Conservation (phyloP, 805 yeast species). For the Saccharomycopsis sp. region DNA sequence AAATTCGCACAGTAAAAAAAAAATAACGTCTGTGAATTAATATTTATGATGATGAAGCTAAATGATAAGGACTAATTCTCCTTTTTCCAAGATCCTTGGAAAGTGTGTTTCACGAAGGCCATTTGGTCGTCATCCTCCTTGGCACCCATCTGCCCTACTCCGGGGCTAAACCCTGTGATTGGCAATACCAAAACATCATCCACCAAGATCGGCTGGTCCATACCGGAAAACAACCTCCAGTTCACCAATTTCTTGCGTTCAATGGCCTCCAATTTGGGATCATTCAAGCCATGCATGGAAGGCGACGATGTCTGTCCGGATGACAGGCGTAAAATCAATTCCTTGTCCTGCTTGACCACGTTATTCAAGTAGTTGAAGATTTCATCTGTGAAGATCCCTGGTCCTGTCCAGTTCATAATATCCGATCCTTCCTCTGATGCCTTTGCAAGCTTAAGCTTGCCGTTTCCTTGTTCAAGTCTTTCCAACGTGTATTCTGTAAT, state of each 20-base stretch:
- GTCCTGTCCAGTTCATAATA: slow-evolving; percentile 94
- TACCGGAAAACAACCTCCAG: slow-evolving; percentile 57
- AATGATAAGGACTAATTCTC: too few species aligned
- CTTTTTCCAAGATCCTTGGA: slow-evolving; percentile 57
- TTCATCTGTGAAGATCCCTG: slow-evolving; percentile 87
- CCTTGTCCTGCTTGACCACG: slow-evolving; percentile 28
- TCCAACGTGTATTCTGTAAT: slow-evolving; percentile 69
- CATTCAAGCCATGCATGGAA: slow-evolving; percentile 7
- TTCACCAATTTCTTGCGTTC: slow-evolving; percentile 32
- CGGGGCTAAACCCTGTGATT: slow-evolving; percentile 59
- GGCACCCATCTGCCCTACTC: slow-evolving; percentile 64
- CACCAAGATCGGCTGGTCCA: slow-evolving; percentile 43
- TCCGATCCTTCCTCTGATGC: slow-evolving; percentile 66
- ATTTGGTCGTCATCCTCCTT: slow-evolving; percentile 32
- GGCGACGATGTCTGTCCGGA: slow-evolving; percentile 1
- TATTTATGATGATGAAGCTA: too few species aligned
- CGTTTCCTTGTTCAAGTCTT: slow-evolving; percentile 36
- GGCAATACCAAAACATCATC: slow-evolving; percentile 70
- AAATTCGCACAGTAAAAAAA: too few species aligned
- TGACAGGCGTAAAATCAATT: background rate
- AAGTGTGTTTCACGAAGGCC: slow-evolving; percentile 56
- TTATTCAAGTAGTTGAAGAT: slow-evolving; percentile 74
- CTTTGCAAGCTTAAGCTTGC: slow-evolving; percentile 33
- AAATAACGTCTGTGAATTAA: too few species aligned
- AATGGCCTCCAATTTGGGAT: slow-evolving; percentile 10